A percentile compares a stretch with the other conserved stretches of the same genome.
These are phyloP conservation scores for Diddensiella santjacobensis DNA, from an alignment of 805 yeast genomes.

Conservation along the genomic window DNA sequence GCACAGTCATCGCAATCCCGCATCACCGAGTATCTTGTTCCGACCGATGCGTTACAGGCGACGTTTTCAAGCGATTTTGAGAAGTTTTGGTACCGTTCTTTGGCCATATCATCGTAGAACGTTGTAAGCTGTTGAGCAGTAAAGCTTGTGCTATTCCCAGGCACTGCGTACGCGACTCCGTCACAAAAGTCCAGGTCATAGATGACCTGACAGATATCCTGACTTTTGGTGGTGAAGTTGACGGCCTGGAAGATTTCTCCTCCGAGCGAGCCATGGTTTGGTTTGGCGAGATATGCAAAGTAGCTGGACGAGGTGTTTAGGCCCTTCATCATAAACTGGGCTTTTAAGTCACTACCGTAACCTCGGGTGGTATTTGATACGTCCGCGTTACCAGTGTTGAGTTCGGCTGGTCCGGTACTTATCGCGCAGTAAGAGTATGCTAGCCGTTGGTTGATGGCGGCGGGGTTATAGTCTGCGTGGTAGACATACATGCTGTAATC, in stretches of 20 bases:
- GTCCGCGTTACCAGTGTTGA: constrained; percentile 33
- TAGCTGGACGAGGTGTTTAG: constrained; percentile 61
- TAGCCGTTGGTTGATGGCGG: constrained; percentile 9
- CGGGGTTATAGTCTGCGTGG: background rate
- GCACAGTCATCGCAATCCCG: constrained; percentile 71
- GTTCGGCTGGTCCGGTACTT: constrained; percentile 45
- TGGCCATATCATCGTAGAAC: constrained; percentile 64
- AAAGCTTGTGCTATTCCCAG: constrained; percentile 43
- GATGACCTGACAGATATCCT: constrained; percentile 63
- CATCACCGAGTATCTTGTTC: constrained; percentile 69
- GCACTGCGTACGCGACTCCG: constrained; percentile 85
- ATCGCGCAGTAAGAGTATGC: constrained; percentile 68
- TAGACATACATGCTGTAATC: constrained; percentile 24
- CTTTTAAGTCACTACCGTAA: constrained; percentile 39
- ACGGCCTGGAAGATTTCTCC: constrained; percentile 61
- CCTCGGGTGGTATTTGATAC: constrained; percentile 41
- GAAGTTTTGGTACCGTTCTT: constrained; percentile 56
- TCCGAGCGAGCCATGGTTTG: constrained; percentile 43
- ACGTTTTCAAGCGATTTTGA: constrained; percentile 70
- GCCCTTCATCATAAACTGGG: constrained; percentile 59
- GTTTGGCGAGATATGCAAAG: constrained; percentile 57
- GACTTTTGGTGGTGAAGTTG: constrained; percentile 51
- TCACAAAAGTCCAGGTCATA: constrained; percentile 73
- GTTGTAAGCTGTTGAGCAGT: constrained; percentile 37
- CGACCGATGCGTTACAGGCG: constrained; percentile 63